Base-by-base conservation (phyloP, 2,329 filamentous ascomycete species). In the Diaporthe longicolla region DNA sequence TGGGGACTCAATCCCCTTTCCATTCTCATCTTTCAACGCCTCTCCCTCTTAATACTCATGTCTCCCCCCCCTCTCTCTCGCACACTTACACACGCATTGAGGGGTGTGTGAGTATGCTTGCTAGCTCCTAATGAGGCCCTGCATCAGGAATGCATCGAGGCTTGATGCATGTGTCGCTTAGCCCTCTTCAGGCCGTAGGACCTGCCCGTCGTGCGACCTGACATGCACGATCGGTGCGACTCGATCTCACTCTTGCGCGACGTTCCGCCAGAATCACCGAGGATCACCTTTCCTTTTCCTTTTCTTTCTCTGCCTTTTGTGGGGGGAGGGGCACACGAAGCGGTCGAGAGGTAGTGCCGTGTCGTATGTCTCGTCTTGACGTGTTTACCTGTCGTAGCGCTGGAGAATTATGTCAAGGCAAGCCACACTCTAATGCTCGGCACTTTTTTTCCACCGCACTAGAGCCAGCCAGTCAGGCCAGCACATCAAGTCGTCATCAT, bases 211-310 rank as follows among this genome's bases (percentile, higher is more conserved):
- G 72, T 73, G 72, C 63, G 32, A 73, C 72, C 21, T 35, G 65
- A 54, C 26, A 72, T 77, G 74, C 73, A 68, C 77, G 77, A 78
- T 79, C 73, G 70, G 77, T 78, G 66, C 57, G 26, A 78, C 78
- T 52, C 72, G 78, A 79, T 79, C 78, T 79, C 61, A 74, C 76
- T 77, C 74, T 77, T 73, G 71, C 45, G 43, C 58, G 54, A 73
- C 66, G 52, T 69, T 48, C 52, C 54, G 61, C 70, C 63, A 48
- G 26, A 48, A 24, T 24, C 15, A n/a, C 35, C 48, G 37, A 52
- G 35, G 35, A 61, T 61, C 19, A 29, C 4, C 8, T 52, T 52
- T 15, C 26, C 5, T 24, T 17, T 52, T 24, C 8, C 26, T 24
- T 15, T 21, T 37, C 17, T 7, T 29, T 24, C 9, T 32, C 29